Evolutionary conservation across 257 asterid species (phyloP).

Genomic region (Verbena officinalis): DNA sequence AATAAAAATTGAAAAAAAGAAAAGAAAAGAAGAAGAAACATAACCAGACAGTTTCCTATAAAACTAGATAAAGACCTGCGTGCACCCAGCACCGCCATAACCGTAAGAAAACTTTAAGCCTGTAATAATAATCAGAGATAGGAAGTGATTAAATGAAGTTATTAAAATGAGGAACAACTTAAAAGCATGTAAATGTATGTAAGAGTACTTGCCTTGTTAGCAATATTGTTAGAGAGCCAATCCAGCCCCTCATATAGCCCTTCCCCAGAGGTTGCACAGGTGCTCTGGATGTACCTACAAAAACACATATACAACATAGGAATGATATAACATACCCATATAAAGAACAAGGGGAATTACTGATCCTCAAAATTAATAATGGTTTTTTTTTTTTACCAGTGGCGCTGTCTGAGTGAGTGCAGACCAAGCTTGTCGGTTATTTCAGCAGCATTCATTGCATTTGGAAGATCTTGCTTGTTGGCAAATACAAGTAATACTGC

Average conservation of each 20-base stretch:
- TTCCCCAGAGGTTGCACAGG: constrained; percentile 94
- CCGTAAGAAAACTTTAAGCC: constrained; percentile 44
- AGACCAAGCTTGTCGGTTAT: constrained; percentile 91
- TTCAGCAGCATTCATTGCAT: constrained; percentile 94
- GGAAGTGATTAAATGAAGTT: constrained; percentile 8
- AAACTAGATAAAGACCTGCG: constrained; percentile 53
- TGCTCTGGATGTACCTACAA: constrained; percentile 88
- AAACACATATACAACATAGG: constrained; percentile 1
- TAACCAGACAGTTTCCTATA: constrained; percentile 42
- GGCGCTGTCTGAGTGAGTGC: constrained; percentile 92
- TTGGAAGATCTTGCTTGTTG: constrained; percentile 93
- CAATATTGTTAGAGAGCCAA: constrained; percentile 90
- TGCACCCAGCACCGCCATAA: constrained; percentile 52
- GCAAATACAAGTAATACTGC: constrained; percentile 90
- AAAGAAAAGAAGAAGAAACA: constrained; percentile 18
- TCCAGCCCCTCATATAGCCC: constrained; percentile 91
- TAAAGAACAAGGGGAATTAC: not conserved
- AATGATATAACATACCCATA: not conserved
- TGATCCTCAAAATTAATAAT: constrained; percentile 5
- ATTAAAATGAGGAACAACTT: not conserved
- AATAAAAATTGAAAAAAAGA: constrained; percentile 6
- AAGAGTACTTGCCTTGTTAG: constrained; percentile 66
- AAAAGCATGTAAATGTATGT: not conserved
- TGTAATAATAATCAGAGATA: constrained; percentile 36
- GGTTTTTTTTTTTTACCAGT: constrained; percentile 72